Percentiles rank a stretch among this genome's conserved stretches.
These are phyloP conservation scores for Candida peoriensis DNA, from an alignment of 805 yeast genomes.

Conservation along the genomic window DNA sequence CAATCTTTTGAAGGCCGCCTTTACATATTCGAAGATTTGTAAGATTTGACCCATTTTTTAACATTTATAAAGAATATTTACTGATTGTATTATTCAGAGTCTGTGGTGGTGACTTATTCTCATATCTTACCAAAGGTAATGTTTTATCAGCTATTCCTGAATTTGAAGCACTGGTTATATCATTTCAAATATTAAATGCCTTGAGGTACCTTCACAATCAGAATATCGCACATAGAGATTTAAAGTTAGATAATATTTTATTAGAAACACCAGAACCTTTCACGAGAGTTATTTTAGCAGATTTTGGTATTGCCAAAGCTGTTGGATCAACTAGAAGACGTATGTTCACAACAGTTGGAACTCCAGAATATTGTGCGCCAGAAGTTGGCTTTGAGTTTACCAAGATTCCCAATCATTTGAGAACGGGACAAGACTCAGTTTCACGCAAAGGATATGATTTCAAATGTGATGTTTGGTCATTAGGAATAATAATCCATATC, in stretches of 20 bases:
- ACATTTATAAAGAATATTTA: background rate
- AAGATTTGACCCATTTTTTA: conserved; percentile 4
- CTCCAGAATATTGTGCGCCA: conserved; percentile 71
- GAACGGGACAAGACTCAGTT: conserved; percentile 17
- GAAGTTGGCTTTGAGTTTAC: conserved; percentile 48
- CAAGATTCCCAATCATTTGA: conserved; percentile 22
- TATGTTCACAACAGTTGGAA: conserved; percentile 51
- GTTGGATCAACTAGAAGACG: conserved; percentile 27
- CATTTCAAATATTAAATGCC: conserved; percentile 54
- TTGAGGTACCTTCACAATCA: conserved; percentile 47
- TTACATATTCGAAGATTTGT: conserved; percentile 44
- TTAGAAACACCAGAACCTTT: conserved; percentile 48
- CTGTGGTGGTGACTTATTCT: conserved; percentile 56
- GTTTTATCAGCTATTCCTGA: conserved; percentile 42
- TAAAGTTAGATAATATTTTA: conserved; percentile 52
- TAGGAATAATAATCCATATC: conserved; percentile 57
- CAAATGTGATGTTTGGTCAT: conserved; percentile 67
- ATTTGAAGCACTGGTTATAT: conserved; percentile 46
- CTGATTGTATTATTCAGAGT: too few relatives aligned
- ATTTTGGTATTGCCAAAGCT: conserved; percentile 56
- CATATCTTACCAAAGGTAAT: conserved; percentile 42
- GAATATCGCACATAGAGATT: conserved; percentile 60
- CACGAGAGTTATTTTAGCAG: conserved; percentile 55
- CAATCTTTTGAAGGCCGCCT: conserved; percentile 24
- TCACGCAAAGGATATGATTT: conserved; percentile 39